Percentiles rank a stretch among this genome's conserved stretches.
Evolutionary conservation across 2,329 filamentous ascomycete genomes (phyloP).

Genomic region (Parastagonospora avenae): DNA sequence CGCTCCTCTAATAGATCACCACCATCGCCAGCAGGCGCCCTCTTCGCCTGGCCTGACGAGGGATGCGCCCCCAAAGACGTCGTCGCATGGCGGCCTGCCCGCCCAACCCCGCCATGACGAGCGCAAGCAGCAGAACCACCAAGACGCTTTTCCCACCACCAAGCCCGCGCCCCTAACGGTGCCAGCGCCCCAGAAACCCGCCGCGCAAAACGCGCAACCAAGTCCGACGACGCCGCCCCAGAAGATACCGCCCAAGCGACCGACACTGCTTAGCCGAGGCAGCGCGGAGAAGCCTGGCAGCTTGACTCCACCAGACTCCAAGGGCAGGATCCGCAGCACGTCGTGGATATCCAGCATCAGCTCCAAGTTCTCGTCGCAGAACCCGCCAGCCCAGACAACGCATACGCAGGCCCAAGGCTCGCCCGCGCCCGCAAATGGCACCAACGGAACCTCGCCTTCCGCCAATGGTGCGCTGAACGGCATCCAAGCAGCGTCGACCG

Average conservation of each 20-base stretch:
- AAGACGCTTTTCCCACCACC: background rate
- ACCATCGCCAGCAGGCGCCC: conserved; percentile 44
- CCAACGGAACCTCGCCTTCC: conserved; percentile 58
- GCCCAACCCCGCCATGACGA: conserved; percentile 19
- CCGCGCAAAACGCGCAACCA: conserved; percentile 24
- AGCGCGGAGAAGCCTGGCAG: conserved; percentile 45
- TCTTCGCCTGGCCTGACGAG: conserved; percentile 41
- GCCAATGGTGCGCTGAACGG: conserved; percentile 48
- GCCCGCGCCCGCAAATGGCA: conserved; percentile 48
- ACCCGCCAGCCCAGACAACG: conserved; percentile 39
- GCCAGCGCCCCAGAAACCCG: conserved; percentile 28
- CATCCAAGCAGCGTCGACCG: conserved; percentile 37
- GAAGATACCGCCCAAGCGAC: conserved; percentile 45
- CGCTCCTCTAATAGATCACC: conserved; percentile 32
- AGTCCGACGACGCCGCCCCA: conserved; percentile 25
- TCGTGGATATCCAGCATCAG: conserved; percentile 96
- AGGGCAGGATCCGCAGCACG: conserved; percentile 58
- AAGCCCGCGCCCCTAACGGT: background rate
- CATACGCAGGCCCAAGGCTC: conserved; percentile 42
- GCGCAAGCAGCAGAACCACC: conserved; percentile 3
- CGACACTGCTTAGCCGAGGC: conserved; percentile 49
- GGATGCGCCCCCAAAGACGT: conserved; percentile 44
- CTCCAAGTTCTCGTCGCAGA: conserved; percentile 80
- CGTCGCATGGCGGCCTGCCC: conserved; percentile 39
- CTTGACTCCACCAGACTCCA: conserved; percentile 36